Percentiles rank a stretch among this genome's conserved stretches.
phyloP scores from a whole-genome alignment of 2,329 filamentous ascomycete species.

The Pseudogymnoascus sp. region DNA sequence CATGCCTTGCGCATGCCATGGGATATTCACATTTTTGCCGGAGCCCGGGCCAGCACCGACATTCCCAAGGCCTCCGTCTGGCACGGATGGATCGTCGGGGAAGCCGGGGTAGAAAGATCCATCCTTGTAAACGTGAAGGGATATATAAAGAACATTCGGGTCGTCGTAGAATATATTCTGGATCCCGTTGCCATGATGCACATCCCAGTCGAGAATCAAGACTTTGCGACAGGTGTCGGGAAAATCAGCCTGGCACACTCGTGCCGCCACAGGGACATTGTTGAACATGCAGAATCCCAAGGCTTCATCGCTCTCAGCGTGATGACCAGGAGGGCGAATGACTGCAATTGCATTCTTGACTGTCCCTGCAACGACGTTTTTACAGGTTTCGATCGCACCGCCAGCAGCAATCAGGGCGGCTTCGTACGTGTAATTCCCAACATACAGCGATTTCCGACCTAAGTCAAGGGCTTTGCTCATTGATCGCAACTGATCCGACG shows the following conservation, averaged over 20 bases:
- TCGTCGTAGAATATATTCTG: constrained; percentile 95
- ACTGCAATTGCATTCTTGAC: constrained; percentile 95
- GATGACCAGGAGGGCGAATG: constrained; percentile 89
- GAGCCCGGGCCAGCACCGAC: constrained; percentile 48
- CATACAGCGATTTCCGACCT: constrained; percentile 70
- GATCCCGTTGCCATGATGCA: constrained; percentile 78
- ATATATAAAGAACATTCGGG: constrained; percentile 92
- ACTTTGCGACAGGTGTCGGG: constrained; percentile 79
- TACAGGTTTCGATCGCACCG: constrained; percentile 86
- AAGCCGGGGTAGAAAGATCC: constrained; percentile 78
- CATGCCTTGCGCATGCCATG: constrained; percentile 69
- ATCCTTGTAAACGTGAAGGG: constrained; percentile 78
- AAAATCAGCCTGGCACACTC: constrained; percentile 74
- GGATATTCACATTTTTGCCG: constrained; percentile 60
- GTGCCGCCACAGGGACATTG: constrained; percentile 90
- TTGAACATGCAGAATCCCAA: constrained; percentile 98
- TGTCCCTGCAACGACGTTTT: constrained; percentile 72
- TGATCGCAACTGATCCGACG: constrained; percentile 58
- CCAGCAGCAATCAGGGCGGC: constrained; percentile 80
- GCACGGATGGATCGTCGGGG: constrained; percentile 49
- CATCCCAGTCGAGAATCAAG: constrained; percentile 87
- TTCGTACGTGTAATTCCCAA: constrained; percentile 72
- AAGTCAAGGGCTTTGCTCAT: constrained; percentile 56
- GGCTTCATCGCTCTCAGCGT: constrained; percentile 76
- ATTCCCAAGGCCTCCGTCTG: constrained; percentile 55